Conservation (phyloP, 768 basidiomycete genomes). For the Chalciporus pseudorubinellus region DNA sequence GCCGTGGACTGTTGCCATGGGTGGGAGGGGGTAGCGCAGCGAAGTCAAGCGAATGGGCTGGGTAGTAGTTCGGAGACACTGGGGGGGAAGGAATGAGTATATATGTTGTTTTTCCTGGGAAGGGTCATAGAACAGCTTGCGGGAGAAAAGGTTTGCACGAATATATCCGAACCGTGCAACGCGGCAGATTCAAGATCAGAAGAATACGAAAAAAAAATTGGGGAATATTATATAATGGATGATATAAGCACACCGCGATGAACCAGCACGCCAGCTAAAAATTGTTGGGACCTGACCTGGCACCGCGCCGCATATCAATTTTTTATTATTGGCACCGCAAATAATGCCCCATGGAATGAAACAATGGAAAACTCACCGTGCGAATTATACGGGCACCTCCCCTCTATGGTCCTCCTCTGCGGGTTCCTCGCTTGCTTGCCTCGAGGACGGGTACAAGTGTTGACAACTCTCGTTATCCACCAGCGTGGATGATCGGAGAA, state of each 20-base stretch:
- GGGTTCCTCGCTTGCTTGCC: conserved; percentile 30
- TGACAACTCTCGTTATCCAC: conserved; percentile 26
- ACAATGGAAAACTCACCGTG: conserved; percentile 36
- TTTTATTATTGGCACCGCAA: background rate
- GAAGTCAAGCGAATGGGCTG: background rate
- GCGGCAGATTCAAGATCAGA: conserved; percentile 11
- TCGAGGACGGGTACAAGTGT: conserved; percentile 32
- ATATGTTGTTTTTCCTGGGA: conserved; percentile 17
- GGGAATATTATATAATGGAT: conserved; percentile 18
- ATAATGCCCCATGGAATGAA: conserved; percentile 23
- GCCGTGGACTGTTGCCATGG: conserved; percentile 35
- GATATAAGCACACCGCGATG: conserved; percentile 21
- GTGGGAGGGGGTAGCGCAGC: conserved; percentile 20
- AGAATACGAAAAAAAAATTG: conserved; percentile 2
- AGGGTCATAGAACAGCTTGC: conserved; percentile 11
- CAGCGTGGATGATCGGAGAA: conserved; percentile 20
- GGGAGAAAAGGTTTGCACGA: conserved; percentile 9
- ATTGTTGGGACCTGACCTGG: conserved; percentile 22
- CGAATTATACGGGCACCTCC: conserved; percentile 15
- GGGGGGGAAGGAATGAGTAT: conserved; percentile 18
- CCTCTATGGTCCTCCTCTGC: conserved; percentile 10
- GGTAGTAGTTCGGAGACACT: conserved; percentile 19
- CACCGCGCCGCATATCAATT: conserved; percentile 24
- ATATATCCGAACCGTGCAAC: conserved; percentile 16
- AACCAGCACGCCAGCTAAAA: conserved; percentile 15